Base-by-base conservation (phyloP, 148 eudicot genomes). In the Chenopodium quinoa region DNA sequence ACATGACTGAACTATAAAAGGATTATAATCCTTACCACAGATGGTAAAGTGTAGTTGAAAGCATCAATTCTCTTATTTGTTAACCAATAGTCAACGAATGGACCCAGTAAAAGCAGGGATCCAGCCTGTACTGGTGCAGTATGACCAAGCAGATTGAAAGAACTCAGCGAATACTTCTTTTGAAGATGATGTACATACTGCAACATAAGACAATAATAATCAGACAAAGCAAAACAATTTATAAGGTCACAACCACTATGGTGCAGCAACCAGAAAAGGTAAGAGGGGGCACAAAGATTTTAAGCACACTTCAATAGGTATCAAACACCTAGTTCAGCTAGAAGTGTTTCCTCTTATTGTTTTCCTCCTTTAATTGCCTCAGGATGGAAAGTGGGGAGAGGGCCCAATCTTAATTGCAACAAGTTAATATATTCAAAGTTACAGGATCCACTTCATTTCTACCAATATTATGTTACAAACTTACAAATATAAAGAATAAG, bases 101-200 rank as follows among this genome's bases (percentile, higher is more conserved):
- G 97, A 64, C 97, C 97, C 52, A 90, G 11, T 52, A 88, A 7
- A 71, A 92, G 89, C 84, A 92, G 84, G 17, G 91, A 78, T 63
- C 80, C 90, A 72, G 97, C 97, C 88, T 92, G 97, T 17, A 79
- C 91, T 9, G 97, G 97, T 73, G 97, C 97, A 73, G 97, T 92
- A 81, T 92, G 97, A 58, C 92, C 93, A 77, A 92, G 82, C 54
- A 92, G 85, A 72, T 89, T 92, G 88, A 92, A 92, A 82, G 96
- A 89, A 80, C 88, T 88, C 40, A 92, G 93, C 14, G 93, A 91
- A 77, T 91, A 92, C 79, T 92, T 92, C 89, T 90, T 84, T 79
- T 91, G 97, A 81, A 92, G 97, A 76, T 63, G 81, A 81, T 90
- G 90, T 80, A 92, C 93, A 82, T 88, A 92, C 95, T 92, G 95